Conservation (phyloP, 2,329 filamentous ascomycete genomes). For the Colletotrichum brevisporum region DNA sequence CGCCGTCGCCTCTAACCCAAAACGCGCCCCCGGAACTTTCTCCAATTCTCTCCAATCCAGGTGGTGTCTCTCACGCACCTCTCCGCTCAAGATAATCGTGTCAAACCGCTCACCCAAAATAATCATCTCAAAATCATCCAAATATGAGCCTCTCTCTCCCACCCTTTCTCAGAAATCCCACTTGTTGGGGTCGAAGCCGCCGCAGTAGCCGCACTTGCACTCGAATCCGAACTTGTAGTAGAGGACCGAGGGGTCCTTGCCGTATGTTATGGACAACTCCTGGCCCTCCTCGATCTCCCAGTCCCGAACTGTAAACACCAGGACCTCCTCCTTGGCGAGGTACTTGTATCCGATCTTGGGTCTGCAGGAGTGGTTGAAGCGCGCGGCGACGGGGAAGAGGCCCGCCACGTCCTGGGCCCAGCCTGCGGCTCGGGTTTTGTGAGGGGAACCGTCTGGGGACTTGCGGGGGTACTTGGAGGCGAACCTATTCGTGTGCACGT, state of each 20-base stretch:
- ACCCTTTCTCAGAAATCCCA: slow-evolving; percentile 8
- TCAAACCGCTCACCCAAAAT: too few relatives aligned
- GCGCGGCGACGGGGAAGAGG: slow-evolving; percentile 65
- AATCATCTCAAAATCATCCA: too few relatives aligned
- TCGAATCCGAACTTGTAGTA: slow-evolving; percentile 65
- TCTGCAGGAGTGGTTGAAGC: slow-evolving; percentile 72
- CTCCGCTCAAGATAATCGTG: too few relatives aligned
- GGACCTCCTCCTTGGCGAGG: slow-evolving; percentile 48
- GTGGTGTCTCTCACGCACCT: too few relatives aligned
- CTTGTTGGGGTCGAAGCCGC: slow-evolving; percentile 26
- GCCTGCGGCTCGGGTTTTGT: background rate
- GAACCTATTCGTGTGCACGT: slow-evolving; percentile 45
- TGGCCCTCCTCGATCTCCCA: slow-evolving; percentile 56
- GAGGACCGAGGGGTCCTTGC: slow-evolving; percentile 53
- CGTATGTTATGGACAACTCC: slow-evolving; percentile 69
- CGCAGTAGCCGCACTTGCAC: slow-evolving; percentile 65
- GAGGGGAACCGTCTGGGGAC: background rate
- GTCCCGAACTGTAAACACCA: slow-evolving; percentile 58
- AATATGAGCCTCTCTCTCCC: background rate
- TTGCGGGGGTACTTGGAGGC: slow-evolving; percentile 38
- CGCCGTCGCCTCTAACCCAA: too few relatives aligned
- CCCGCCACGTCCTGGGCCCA: slow-evolving; percentile 45
- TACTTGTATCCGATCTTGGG: slow-evolving; percentile 59
- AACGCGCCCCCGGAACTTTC: too few relatives aligned
- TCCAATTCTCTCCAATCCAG: too few relatives aligned